These are phyloP conservation scores for Royoungia palumana DNA, from an alignment of 768 basidiomycete species.

Conservation along the genomic window DNA sequence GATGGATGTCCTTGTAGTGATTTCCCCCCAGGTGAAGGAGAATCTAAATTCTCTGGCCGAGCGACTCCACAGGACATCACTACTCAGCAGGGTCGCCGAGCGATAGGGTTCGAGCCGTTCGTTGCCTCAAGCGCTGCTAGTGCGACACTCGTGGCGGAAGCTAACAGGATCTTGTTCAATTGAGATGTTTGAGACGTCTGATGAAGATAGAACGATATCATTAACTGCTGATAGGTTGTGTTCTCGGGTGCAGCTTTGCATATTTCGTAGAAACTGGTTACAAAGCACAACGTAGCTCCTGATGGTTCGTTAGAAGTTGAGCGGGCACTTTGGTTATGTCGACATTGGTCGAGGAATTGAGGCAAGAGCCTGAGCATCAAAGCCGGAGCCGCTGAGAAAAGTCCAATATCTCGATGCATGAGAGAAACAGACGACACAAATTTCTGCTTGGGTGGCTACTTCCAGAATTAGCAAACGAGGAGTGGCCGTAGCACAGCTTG, in stretches of 20 bases:
- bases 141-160: conserved; percentile 22
- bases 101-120: conserved; percentile 45
- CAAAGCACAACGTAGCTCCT: no score
- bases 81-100: conserved; percentile 34
- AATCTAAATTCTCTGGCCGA: conserved; percentile 42
- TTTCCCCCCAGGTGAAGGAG: conserved; percentile 52
- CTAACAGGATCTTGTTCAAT: conserved; percentile 26
- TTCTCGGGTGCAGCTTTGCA: no score
- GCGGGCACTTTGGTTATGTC: no score
- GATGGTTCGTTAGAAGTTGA: no score
- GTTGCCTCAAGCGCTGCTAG: conserved; percentile 8
- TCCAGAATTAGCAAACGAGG: conserved; percentile 8
- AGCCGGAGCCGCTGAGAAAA: no score
- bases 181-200: neutral
- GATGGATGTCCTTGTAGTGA: conserved; percentile 32
- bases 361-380: no score
- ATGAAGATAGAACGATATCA: neutral
- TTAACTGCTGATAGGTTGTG: neutral
- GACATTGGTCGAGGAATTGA: no score
- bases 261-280: no score
- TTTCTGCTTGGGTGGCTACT: no score
- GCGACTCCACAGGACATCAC: conserved; percentile 34
- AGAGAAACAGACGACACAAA: no score
- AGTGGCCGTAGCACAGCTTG: conserved; percentile 2
- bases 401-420: no score